Conservation (phyloP, 139 green algal genomes). For the Zygnema cylindricum region DNA sequence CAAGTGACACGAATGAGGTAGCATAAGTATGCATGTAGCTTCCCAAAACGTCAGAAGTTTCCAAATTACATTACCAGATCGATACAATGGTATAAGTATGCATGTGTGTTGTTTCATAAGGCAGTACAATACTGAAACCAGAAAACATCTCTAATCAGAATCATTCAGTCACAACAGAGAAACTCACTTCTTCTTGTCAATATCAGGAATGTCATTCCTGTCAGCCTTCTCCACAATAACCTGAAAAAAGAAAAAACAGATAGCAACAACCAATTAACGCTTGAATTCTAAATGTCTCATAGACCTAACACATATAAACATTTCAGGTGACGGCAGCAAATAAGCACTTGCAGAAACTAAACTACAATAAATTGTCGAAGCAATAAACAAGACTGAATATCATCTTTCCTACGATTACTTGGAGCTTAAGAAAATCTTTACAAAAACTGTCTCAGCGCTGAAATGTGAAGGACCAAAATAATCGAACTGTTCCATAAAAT, state of each 20-base stretch:
- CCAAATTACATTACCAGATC: not conserved
- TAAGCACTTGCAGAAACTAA: not conserved
- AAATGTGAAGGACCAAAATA: too few relatives aligned
- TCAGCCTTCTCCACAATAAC: conserved; percentile 98
- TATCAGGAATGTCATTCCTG: conserved; percentile 95
- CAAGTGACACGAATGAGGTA: not conserved
- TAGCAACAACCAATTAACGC: not conserved
- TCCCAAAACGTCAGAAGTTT: too few relatives aligned
- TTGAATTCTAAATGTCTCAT: too few relatives aligned
- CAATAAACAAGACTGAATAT: too few relatives aligned
- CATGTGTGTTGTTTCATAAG: not conserved
- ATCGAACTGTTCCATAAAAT: too few relatives aligned
- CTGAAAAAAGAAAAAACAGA: conserved; percentile 65
- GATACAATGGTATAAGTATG: not conserved
- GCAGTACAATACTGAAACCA: not conserved
- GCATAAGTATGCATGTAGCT: too few relatives aligned
- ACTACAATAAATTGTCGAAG: not conserved
- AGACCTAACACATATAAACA: not conserved
- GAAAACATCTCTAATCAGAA: not conserved
- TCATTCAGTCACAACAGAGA: not conserved
- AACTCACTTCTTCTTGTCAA: conserved; percentile 99
- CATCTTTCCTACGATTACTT: too few relatives aligned
- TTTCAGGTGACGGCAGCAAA: not conserved
- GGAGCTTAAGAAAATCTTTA: too few relatives aligned
- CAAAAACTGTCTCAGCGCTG: too few relatives aligned